A percentile compares a stretch with the other conserved stretches of the same genome.
Evolutionary conservation across 1,139 yeast genomes (phyloP).

Genomic region (Blastobotrys aristatus): DNA sequence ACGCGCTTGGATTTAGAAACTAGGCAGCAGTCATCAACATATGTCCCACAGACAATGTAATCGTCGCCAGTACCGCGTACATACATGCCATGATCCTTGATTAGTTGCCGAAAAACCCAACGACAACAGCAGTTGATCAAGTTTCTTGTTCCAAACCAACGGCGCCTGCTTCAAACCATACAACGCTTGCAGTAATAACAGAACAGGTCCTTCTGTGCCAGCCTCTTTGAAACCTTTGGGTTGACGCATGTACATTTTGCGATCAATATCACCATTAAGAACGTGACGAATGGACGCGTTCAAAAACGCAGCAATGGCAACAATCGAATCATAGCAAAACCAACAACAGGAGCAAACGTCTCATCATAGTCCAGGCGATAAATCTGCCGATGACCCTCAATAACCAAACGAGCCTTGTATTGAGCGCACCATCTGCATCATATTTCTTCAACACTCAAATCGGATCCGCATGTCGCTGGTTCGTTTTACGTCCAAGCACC

Average conservation of each 20-base stretch:
- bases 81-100: conserved; percentile 1
- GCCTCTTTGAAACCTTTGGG: neutral
- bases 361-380: neutral
- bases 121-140: conserved; percentile 1
- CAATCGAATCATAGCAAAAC: neutral
- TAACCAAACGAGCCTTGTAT: conserved; percentile 25
- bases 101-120: conserved; percentile 9
- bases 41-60: neutral
- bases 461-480: neutral
- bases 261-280: conserved; percentile 19
- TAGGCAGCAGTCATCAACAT: neutral
- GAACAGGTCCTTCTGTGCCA: conserved; percentile 11
- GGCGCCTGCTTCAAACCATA: conserved; percentile 29
- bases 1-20: neutral
- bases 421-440: conserved; percentile 9
- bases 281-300: neutral
- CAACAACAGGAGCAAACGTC: neutral
- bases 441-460: neutral
- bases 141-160: conserved; percentile 19
- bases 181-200: conserved; percentile 19
- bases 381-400: neutral
- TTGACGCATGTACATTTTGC: neutral
- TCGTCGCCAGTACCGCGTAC: neutral
- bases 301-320: neutral
- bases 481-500: neutral